Base-by-base conservation (phyloP, 176 grass and related monocot species). In the Oryza nivara region DNA sequence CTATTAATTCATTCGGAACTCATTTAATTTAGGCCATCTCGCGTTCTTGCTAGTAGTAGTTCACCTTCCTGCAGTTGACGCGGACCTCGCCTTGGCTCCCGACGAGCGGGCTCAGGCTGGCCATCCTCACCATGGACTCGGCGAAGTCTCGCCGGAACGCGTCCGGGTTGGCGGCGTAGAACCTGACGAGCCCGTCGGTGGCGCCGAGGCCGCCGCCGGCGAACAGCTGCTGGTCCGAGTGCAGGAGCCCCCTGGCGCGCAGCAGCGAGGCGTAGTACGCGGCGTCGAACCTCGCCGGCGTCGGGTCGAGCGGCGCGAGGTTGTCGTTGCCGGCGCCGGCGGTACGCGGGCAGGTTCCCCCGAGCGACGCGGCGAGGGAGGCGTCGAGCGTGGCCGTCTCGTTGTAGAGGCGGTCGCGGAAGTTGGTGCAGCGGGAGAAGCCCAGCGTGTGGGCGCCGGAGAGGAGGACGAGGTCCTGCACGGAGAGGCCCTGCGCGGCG, bases 201-300 rank as follows among this genome's bases (percentile, higher is more conserved):
- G 70, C 49, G 6, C 92, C 88, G 19, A 40, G 77, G 28, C 88
- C 89, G 11, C 89, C 94, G 60, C 89, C 94, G 60, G 87, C 82
- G 72, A 95, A 77, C 64, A 98, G 89, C 67, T 98, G 86, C 71
- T 98, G 95, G 81, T 98, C 92, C 0, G 92, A 95, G 88, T 98
- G 92, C 35, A 98, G 81, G 46, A 95, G 35, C 1, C 83, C 91
- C 82, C 85, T 85, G 68, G 45, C 20, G 43, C 83, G 80, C 78
- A 88, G 47, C 85, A 98, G 85, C 1, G 76, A 30, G 45, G 49
- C 58, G 81, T 67, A 90, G 80, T 98, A 98, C 16, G 11, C 87
- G 11, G 82, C 84, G 87, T 98, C 95, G 74, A 98, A 92, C 11
- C 48, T 23, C 34, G 75, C 82, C 0, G 92, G 80, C 2, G 91